These are phyloP conservation scores for Cochlearia excelsa DNA, from an alignment of 345 rosid species.

Conservation along the genomic window DNA sequence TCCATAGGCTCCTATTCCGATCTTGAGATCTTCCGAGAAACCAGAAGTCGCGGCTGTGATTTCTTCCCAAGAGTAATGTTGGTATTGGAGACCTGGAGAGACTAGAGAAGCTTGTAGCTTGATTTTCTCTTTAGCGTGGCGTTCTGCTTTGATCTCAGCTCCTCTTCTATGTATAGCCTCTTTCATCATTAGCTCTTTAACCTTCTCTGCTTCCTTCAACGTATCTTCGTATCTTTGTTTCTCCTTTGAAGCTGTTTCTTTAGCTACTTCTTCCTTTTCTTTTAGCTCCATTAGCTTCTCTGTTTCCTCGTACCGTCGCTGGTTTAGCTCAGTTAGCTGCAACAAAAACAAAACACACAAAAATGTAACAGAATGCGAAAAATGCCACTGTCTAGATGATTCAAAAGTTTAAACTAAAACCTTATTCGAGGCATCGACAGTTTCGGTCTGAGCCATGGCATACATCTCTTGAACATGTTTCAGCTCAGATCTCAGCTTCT, in stretches of 20 bases:
- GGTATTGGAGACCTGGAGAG: conserved; percentile 28
- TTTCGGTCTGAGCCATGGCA: conserved; percentile 75
- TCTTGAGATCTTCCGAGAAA: conserved; percentile 37
- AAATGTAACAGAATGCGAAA: background rate
- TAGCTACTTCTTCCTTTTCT: conserved; percentile 48
- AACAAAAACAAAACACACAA: background rate
- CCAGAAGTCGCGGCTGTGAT: conserved; percentile 31
- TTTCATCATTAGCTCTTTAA: conserved; percentile 44
- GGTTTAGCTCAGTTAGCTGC: conserved; percentile 54
- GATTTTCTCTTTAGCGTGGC: conserved; percentile 61
- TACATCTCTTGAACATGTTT: conserved; percentile 75
- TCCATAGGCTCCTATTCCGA: conserved; percentile 40
- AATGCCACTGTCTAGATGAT: background rate
- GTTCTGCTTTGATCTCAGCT: conserved; percentile 59
- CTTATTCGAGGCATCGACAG: conserved; percentile 74
- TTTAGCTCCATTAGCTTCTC: conserved; percentile 54
- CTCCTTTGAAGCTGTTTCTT: conserved; percentile 56
- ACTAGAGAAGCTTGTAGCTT: conserved; percentile 47
- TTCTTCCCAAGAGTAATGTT: conserved; percentile 38
- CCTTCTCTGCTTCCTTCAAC: conserved; percentile 49
- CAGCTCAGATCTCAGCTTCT: conserved; percentile 80
- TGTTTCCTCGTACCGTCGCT: conserved; percentile 49
- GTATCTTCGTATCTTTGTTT: conserved; percentile 58
- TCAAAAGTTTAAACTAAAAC: conserved; percentile 31
- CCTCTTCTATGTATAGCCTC: conserved; percentile 59